Evolutionary conservation across 148 eudicot species (phyloP), one percentile per base, ranked within the genome.

Genomic region (Chenopodium suecicum): DNA sequence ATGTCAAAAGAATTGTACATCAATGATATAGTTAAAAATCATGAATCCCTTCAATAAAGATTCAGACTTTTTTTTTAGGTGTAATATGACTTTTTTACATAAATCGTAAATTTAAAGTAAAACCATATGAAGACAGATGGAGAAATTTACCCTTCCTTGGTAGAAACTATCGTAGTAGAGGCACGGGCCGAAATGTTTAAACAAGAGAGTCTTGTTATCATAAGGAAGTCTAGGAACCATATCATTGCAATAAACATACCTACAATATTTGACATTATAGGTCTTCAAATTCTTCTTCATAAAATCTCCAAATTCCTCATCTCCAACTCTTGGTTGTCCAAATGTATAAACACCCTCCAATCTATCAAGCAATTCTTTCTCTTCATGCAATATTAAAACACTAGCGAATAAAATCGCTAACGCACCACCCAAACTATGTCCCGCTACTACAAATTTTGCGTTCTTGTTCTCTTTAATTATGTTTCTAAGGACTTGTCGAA

Each of bases 341-440:
- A 85, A 94, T 9, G 98, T 92, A 83, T 94, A 94, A 14, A 91
- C 96, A n/a, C 94, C 95, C 78, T 90, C 89, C 58, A 94, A 70
- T 54, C 88, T 85, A 19, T 84, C 80, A 68, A 91, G 82, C 86
- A 92, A 56, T 73, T 78, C 76, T 67, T 82, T 82, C 82, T 92
- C 94, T 12, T 85, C 93, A 58, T 92, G 93, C 22, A 91, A 82
- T 25, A 82, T 85, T 25, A 92, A n/a, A 47, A 91, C 78, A 31
- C 85, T 87, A 10, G 78, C 86, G 64, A 89, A 90, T 62, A 94
- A 82, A 22, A 94, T 89, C 41, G 97, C 98, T 58, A 92, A 72
- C 41, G 98, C 96, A 44, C 88, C 98, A 56, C 98, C 98, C 66
- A 94, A 78, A 79, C 98, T 94, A 75, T 94, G 98, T 2, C 96